A percentile compares a stretch with the other conserved stretches of the same genome.
Evolutionary conservation across 257 asterid species (phyloP).

Genomic region (Fraxinus excelsior): DNA sequence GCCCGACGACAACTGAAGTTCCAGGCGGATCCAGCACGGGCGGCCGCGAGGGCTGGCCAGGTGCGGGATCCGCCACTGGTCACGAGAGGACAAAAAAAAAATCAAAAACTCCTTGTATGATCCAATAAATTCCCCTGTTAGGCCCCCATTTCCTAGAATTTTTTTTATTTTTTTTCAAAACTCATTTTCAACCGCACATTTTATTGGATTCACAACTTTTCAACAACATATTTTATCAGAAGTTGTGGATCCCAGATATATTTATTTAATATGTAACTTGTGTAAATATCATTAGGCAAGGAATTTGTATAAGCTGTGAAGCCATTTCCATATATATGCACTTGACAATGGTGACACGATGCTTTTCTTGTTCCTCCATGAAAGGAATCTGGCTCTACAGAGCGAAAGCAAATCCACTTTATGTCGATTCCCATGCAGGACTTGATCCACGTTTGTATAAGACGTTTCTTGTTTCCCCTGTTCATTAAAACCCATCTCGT

Average conservation of each 20-base stretch:
- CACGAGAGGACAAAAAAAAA: no score
- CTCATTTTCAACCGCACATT: no score
- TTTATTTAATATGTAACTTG: neutral
- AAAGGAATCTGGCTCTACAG: conserved; percentile 51
- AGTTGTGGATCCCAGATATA: no score
- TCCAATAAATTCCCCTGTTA: no score
- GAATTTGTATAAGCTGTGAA: conserved; percentile 27
- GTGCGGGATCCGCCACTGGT: no score
- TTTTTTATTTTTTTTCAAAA: no score
- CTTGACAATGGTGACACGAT: conserved; percentile 28
- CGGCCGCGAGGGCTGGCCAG: no score
- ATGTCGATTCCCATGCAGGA: conserved; percentile 51
- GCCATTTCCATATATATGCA: neutral
- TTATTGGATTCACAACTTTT: no score
- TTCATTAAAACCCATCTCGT: conserved; percentile 8
- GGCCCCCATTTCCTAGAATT: no score
- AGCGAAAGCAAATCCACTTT: conserved; percentile 42
- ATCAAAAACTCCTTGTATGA: neutral
- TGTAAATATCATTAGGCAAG: neutral
- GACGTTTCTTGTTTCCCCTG: conserved; percentile 8
- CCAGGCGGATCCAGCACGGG: no score
- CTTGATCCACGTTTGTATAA: conserved; percentile 15
- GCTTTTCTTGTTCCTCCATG: conserved; percentile 64
- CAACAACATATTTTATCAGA: no score
- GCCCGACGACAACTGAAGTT: no score